A percentile compares a stretch with the other conserved stretches of the same genome.
Conservation (phyloP, 176 grass and related monocot species). For the Juncus effusus region DNA sequence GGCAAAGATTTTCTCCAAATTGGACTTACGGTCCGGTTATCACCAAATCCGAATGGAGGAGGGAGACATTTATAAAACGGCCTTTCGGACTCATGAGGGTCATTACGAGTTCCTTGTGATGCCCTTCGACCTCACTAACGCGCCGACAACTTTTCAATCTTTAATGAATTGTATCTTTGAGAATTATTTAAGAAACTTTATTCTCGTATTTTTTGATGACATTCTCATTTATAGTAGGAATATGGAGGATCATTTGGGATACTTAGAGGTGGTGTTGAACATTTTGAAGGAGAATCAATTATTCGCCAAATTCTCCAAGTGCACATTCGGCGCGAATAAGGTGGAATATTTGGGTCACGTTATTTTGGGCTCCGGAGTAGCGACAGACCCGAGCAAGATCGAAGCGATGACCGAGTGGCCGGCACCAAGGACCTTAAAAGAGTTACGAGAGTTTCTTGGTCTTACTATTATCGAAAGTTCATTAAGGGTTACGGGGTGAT, state of each 20-base stretch:
- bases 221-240: neutral
- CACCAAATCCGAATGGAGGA: slow-evolving; percentile 15
- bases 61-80: neutral
- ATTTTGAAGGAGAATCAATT: neutral
- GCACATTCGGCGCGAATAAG: neutral
- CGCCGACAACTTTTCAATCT: neutral
- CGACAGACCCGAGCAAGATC: neutral
- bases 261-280: neutral
- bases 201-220: slow-evolving; percentile 6
- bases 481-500: neutral
- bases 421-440: neutral
- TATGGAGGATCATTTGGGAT: neutral
- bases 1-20: neutral
- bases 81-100: neutral
- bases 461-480: slow-evolving; percentile 11
- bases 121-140: neutral
- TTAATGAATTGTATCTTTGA: neutral
- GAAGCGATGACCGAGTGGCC: neutral
- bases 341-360: neutral
- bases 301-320: neutral
- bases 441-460: neutral
- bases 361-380: neutral
- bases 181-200: neutral
- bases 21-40: neutral
- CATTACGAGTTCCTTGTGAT: neutral